Evolutionary conservation across 2,329 filamentous ascomycete genomes (phyloP), one percentile per base, ranked within the genome.

Genomic region (Claviceps monticola): DNA sequence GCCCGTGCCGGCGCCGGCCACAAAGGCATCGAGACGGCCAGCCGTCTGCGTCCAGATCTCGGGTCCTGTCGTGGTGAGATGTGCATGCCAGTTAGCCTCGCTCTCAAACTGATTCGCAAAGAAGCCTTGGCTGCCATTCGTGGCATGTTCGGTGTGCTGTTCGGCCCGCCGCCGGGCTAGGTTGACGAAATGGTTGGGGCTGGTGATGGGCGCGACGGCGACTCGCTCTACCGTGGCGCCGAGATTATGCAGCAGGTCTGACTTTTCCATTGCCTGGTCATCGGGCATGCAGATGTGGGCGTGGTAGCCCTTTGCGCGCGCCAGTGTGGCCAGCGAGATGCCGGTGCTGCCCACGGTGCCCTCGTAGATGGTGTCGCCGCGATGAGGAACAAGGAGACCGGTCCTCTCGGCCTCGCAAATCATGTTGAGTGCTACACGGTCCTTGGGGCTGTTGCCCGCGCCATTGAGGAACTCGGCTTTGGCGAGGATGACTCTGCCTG

Each of bases 91-190:
- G 68, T 98, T 98, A 36, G 89, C 87, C 49, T 80, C 74, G 26
- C 86, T 91, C 70, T 98, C 93, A 63, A 98, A 98, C 64, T 98
- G 93, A 66, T 98, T 87, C 1, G 91, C 89, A 64, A 97, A 98
- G 69, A 95, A 90, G 21, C 93, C 93, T 49, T 79, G 75, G 57
- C 88, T 91, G 38, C 73, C 75, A 59, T 80, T 79, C 4, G 49
- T 56, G 1, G 71, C 64, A 8, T 73, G 71, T 0, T 66, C 69
- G 0, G 84, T 86, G 64, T 97, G 90, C 58, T 88, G 82, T 49
- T 68, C 67, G 0, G 93, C 91, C 49, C 88, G 80, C 21, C 78
- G 75, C 26, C 88, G 79, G 7, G 93, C 93, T 4, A 89, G 78
- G 71, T 98, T 97, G 64, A 98, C 93, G 64, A 94, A 98, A 68